Percentiles rank a stretch among this genome's conserved stretches.
These are phyloP conservation scores for Pythium grandisporangium DNA, from an alignment of 352 stramenopile species.

Conservation along the genomic window DNA sequence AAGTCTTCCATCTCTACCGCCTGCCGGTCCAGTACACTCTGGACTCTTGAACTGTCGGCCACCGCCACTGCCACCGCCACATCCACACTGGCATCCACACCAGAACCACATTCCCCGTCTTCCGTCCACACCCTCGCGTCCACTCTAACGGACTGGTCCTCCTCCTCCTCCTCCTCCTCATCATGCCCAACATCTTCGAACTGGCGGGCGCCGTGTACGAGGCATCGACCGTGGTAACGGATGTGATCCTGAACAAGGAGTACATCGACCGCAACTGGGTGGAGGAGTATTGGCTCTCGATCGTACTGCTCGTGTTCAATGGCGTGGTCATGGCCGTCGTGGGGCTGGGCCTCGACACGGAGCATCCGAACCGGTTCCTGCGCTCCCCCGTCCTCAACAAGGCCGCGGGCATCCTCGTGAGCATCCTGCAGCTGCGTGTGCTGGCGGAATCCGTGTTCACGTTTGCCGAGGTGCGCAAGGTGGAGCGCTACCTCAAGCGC, in stretches of 20 bases:
- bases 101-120: too few relatives aligned
- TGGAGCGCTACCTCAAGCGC: too few relatives aligned
- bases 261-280: slow-evolving; percentile 63
- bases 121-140: too few relatives aligned
- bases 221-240: slow-evolving; percentile 56
- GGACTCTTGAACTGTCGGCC: too few relatives aligned
- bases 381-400: slow-evolving; percentile 18
- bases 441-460: slow-evolving; percentile 41
- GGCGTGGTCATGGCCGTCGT: slow-evolving; percentile 53
- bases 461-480: slow-evolving; percentile 9
- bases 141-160: too few relatives aligned
- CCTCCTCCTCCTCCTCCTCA: too few relatives aligned
- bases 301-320: slow-evolving; percentile 51
- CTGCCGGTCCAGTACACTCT: too few relatives aligned
- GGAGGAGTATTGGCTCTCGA: slow-evolving; percentile 66
- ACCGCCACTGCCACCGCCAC: too few relatives aligned
- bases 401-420: slow-evolving; percentile 24
- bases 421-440: slow-evolving; percentile 54
- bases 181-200: slow-evolving; percentile 24
- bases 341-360: slow-evolving; percentile 35
- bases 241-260: slow-evolving; percentile 65
- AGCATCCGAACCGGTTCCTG: slow-evolving; percentile 25
- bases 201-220: slow-evolving; percentile 40
- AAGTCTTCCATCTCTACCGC: too few relatives aligned
- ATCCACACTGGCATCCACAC: too few relatives aligned